Percentiles rank a stretch among this genome's conserved stretches.
These are phyloP conservation scores for Biscutella laevigata DNA, from an alignment of 441 rosid species.

Conservation along the genomic window DNA sequence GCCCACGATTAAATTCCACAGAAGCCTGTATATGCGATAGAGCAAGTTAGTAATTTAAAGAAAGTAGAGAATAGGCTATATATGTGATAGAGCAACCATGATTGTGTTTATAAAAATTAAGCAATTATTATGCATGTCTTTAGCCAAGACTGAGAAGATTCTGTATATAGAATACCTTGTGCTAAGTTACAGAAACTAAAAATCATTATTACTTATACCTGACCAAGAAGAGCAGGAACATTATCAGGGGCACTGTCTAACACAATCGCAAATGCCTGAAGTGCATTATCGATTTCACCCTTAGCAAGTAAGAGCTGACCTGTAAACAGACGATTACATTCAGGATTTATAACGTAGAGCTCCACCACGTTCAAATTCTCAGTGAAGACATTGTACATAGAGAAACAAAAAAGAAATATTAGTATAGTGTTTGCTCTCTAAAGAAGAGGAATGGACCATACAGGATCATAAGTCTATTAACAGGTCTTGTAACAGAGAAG, in stretches of 20 bases:
- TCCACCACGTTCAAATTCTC: neutral
- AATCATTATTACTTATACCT: slow-evolving; percentile 37
- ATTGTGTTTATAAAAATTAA: neutral
- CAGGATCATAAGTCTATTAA: slow-evolving; percentile 1
- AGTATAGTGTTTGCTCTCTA: neutral
- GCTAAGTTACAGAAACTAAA: neutral
- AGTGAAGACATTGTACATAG: neutral
- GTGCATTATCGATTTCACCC: slow-evolving; percentile 92
- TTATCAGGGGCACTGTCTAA: slow-evolving; percentile 68
- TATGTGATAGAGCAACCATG: neutral
- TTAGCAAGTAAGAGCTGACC: slow-evolving; percentile 97
- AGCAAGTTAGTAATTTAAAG: slow-evolving; percentile 9
- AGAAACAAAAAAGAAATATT: neutral
- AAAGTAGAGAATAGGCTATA: neutral
- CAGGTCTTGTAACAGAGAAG: neutral
- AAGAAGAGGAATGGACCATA: neutral
- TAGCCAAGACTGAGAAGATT: neutral
- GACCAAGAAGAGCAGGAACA: slow-evolving; percentile 95
- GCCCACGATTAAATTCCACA: slow-evolving; percentile 77
- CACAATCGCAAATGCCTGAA: slow-evolving; percentile 78
- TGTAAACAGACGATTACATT: slow-evolving; percentile 27
- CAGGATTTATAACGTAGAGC: slow-evolving; percentile 11
- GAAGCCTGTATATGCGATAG: slow-evolving; percentile 59
- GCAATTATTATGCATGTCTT: neutral
- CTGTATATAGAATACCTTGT: neutral